Conservation (phyloP, 2,329 filamentous ascomycete species). For the Clonostachys rosea region DNA sequence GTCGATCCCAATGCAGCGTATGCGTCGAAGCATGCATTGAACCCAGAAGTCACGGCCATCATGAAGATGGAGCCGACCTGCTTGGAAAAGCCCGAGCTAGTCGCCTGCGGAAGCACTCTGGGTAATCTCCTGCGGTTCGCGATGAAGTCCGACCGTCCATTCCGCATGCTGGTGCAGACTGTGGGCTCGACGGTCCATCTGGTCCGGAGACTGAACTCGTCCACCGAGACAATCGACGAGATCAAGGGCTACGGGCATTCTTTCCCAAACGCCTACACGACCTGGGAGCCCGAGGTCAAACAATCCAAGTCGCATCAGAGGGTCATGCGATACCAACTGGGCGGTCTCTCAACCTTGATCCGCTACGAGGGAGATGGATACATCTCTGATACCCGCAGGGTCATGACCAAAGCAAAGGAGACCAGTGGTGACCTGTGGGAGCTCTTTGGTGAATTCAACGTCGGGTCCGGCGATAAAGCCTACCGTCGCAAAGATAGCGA, state of each 20-base stretch:
- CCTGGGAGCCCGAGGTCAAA: constrained; percentile 49
- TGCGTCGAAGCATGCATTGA: constrained; percentile 42
- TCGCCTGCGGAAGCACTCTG: constrained; percentile 54
- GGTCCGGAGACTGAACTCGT: constrained; percentile 55
- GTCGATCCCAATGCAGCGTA: constrained; percentile 49
- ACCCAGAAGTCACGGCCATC: constrained; percentile 40
- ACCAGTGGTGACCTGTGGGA: background rate
- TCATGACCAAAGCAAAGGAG: background rate
- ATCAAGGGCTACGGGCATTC: constrained; percentile 60
- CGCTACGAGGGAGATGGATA: constrained; percentile 59
- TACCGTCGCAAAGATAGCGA: constrained; percentile 2
- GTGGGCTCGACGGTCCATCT: constrained; percentile 52
- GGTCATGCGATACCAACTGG: constrained; percentile 54
- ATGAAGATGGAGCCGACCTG: constrained; percentile 14
- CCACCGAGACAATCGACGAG: constrained; percentile 48
- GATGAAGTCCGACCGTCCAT: constrained; percentile 33
- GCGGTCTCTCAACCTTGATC: constrained; percentile 25
- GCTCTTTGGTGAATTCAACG: background rate
- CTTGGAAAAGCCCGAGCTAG: constrained; percentile 45
- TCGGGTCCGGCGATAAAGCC: background rate
- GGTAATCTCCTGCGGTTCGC: constrained; percentile 53
- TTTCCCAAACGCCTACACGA: constrained; percentile 63
- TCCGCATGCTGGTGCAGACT: constrained; percentile 50
- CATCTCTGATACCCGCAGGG: constrained; percentile 6
- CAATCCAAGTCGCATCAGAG: constrained; percentile 59